Evolutionary conservation across 139 green algal genomes (phyloP).

Genomic region (Picochlorum sp.): DNA sequence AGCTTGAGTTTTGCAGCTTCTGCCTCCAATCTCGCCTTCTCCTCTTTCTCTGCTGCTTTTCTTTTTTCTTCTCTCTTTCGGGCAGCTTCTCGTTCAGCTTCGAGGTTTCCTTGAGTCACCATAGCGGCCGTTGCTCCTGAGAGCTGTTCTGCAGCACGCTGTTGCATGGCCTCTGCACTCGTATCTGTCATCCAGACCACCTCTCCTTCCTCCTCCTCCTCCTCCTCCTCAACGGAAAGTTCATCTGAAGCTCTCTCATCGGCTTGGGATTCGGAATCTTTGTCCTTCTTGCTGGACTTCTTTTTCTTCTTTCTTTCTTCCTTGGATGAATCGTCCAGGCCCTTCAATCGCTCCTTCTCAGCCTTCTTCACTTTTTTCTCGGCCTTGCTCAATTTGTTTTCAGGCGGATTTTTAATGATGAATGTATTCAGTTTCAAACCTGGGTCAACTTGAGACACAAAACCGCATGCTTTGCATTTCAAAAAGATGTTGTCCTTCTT

Average conservation of each 20-base stretch:
- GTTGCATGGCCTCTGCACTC: slow-evolving; percentile 45
- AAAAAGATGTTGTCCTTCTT: slow-evolving; percentile 80
- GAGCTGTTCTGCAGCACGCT: slow-evolving; percentile 81
- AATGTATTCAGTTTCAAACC: slow-evolving; percentile 96
- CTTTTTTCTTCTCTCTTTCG: slow-evolving; percentile 31
- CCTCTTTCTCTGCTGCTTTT: background rate
- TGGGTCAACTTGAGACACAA: slow-evolving; percentile 82
- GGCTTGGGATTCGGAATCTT: slow-evolving; percentile 30
- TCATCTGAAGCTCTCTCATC: slow-evolving; percentile 24
- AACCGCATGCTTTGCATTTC: slow-evolving; percentile 88
- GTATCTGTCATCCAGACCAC: slow-evolving; percentile 94
- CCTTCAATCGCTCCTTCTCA: slow-evolving; percentile 80
- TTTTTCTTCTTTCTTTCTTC: slow-evolving; percentile 59
- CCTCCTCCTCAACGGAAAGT: slow-evolving; percentile 21
- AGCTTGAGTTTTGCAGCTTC: slow-evolving; percentile 6
- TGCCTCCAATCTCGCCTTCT: slow-evolving; percentile 20
- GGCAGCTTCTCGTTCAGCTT: slow-evolving; percentile 55
- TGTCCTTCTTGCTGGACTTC: slow-evolving; percentile 45
- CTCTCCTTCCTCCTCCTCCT: slow-evolving; percentile 40
- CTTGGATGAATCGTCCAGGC: slow-evolving; percentile 36
- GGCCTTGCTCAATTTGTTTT: slow-evolving; percentile 78
- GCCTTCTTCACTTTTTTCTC: slow-evolving; percentile 85
- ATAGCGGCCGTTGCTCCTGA: slow-evolving; percentile 68
- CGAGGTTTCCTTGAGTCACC: slow-evolving; percentile 78
- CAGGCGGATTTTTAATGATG: slow-evolving; percentile 98